Conservation (phyloP, 768 basidiomycete genomes). For the Phylloporus arenicola region DNA sequence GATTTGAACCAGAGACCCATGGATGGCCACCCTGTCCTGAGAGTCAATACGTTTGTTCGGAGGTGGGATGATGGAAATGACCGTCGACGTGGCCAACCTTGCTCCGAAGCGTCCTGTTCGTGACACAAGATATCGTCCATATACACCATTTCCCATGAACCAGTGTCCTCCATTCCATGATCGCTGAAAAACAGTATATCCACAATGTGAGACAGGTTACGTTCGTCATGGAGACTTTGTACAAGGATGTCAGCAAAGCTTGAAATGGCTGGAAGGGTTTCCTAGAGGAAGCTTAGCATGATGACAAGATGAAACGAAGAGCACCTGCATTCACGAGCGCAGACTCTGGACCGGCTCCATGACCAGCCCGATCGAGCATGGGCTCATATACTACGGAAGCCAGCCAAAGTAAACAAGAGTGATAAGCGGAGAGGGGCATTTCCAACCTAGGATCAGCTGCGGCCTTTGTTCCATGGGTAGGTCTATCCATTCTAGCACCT, state of each 20-base stretch:
- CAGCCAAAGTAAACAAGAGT: not conserved
- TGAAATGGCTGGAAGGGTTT: conserved; percentile 61
- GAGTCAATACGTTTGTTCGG: not conserved
- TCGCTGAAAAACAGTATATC: conserved; percentile 85
- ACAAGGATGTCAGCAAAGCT: conserved; percentile 51
- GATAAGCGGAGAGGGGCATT: not conserved
- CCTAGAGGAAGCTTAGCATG: conserved; percentile 33
- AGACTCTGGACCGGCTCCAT: conserved; percentile 61
- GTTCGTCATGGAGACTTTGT: conserved; percentile 46
- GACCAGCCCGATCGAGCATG: conserved; percentile 80
- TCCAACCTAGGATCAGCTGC: conserved; percentile 62
- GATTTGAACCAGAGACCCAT: conserved; percentile 76
- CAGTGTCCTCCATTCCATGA: conserved; percentile 84
- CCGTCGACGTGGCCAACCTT: conserved; percentile 14
- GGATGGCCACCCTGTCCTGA: conserved; percentile 73
- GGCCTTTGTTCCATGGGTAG: conserved; percentile 55
- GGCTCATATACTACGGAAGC: conserved; percentile 62
- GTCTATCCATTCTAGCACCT: conserved; percentile 75
- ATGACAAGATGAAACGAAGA: not conserved
- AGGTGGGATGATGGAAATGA: not conserved
- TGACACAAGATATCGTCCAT: conserved; percentile 50
- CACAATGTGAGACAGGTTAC: conserved; percentile 75
- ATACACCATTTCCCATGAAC: conserved; percentile 65
- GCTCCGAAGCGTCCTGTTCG: conserved; percentile 1
- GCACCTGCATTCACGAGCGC: conserved; percentile 57